Evolutionary conservation across 75 land plant species (phyloP).

Genomic region (Pinus tabuliformis): DNA sequence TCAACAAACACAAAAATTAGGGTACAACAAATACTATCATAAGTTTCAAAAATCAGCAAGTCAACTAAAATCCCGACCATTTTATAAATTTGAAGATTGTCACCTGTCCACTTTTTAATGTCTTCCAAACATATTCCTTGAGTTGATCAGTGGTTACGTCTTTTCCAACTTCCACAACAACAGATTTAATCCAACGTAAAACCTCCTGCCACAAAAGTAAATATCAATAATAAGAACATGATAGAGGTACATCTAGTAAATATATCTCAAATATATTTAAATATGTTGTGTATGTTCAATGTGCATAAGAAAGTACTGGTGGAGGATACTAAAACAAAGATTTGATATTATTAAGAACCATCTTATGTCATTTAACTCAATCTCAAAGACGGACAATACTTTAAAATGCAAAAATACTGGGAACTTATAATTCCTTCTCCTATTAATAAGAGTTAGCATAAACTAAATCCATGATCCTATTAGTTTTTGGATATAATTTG

Average conservation of each 20-base stretch:
- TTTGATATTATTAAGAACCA: too few species aligned
- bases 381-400: too few species aligned
- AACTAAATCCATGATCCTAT: too few species aligned
- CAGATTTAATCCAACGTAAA: conserved; percentile 90
- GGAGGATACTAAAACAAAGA: too few species aligned
- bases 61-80: neutral
- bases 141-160: conserved; percentile 75
- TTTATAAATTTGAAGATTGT: neutral
- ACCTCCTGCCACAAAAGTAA: conserved; percentile 69
- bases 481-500: too few species aligned
- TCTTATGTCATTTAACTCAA: too few species aligned
- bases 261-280: neutral
- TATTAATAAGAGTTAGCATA: too few species aligned
- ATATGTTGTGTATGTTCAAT: neutral
- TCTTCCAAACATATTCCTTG: conserved; percentile 88
- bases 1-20: too few species aligned
- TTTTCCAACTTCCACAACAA: conserved; percentile 84
- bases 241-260: neutral
- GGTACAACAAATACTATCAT: too few species aligned
- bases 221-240: neutral
- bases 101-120: conserved; percentile 95
- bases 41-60: too few species aligned
- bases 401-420: too few species aligned
- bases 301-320: neutral
- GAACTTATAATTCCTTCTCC: too few species aligned